phyloP scores from a whole-genome alignment of 169 alveolate genomes.

The Babesia gibsoni region DNA sequence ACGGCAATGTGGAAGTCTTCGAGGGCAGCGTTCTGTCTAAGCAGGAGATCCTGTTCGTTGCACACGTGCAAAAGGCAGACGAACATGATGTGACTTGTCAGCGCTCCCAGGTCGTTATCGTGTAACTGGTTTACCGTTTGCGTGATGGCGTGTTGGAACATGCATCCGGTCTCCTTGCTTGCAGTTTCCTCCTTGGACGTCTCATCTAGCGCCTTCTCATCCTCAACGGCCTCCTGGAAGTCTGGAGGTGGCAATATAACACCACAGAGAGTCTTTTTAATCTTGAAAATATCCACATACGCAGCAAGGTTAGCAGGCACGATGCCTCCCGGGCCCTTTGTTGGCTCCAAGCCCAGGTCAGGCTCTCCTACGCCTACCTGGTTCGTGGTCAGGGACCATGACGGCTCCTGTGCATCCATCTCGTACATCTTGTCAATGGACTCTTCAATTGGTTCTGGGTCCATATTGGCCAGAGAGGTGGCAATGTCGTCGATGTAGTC shows the following conservation, averaged over 20 bases:
- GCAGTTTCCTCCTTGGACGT: not conserved
- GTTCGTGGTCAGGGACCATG: not conserved
- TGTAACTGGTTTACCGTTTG: conserved; percentile 10
- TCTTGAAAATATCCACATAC: conserved; percentile 46
- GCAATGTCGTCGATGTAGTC: conserved; percentile 12
- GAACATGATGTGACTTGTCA: conserved; percentile 55
- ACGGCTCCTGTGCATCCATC: not conserved
- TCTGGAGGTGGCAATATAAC: conserved; percentile 44
- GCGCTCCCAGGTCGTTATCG: conserved; percentile 12
- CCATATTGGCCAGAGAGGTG: not conserved
- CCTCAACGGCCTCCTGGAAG: conserved; percentile 45
- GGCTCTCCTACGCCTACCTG: not conserved
- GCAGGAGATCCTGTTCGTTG: conserved; percentile 54
- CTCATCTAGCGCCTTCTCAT: not conserved
- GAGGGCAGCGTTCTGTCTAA: conserved; percentile 9
- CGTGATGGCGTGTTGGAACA: conserved; percentile 40
- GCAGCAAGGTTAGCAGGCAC: conserved; percentile 28
- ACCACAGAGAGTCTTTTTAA: conserved; percentile 48
- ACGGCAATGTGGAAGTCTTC: conserved; percentile 28
- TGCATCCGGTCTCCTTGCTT: not conserved
- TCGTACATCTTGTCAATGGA: conserved; percentile 23
- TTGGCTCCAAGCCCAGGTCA: not conserved
- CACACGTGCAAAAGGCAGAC: conserved; percentile 66
- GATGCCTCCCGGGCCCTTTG: not conserved
- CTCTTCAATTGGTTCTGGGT: not conserved